phyloP scores from a whole-genome alignment of 2,329 filamentous ascomycete species.

The Periconia sp. region DNA sequence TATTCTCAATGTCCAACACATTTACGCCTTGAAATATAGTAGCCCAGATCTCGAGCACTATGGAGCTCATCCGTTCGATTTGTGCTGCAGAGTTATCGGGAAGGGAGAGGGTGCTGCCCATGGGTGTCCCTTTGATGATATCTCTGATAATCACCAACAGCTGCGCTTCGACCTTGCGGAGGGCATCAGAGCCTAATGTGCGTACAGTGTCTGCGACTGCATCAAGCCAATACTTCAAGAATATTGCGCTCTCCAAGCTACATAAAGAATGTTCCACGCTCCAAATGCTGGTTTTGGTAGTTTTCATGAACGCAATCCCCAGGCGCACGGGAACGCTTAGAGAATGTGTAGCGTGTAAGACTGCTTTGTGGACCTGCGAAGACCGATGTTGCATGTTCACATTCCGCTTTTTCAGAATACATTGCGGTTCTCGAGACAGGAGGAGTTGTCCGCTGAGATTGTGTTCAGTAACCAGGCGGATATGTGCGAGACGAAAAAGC shows the following conservation, averaged over 20 bases:
- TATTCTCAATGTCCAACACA: neutral
- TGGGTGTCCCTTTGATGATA: neutral
- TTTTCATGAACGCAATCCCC: neutral
- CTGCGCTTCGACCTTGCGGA: neutral
- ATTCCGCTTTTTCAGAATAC: neutral
- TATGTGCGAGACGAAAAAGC: neutral
- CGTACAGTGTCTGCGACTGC: neutral
- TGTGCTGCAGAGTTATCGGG: neutral
- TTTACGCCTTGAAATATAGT: neutral
- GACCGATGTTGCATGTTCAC: neutral
- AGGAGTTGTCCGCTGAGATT: neutral
- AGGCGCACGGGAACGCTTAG: neutral
- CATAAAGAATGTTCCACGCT: neutral
- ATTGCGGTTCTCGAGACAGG: neutral
- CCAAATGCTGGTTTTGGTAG: neutral
- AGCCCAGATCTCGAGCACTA: neutral
- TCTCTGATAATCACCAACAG: neutral
- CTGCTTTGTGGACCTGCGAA: neutral
- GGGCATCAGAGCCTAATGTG: neutral
- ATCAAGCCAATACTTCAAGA: neutral
- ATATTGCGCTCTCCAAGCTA: neutral
- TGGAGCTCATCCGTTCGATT: neutral
- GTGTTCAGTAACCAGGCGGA: neutral
- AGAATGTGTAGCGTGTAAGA: neutral
- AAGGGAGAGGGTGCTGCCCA: neutral